Evolutionary conservation across 2,329 filamentous ascomycete genomes (phyloP).

Genomic region (Orbilia blumenaviensis): DNA sequence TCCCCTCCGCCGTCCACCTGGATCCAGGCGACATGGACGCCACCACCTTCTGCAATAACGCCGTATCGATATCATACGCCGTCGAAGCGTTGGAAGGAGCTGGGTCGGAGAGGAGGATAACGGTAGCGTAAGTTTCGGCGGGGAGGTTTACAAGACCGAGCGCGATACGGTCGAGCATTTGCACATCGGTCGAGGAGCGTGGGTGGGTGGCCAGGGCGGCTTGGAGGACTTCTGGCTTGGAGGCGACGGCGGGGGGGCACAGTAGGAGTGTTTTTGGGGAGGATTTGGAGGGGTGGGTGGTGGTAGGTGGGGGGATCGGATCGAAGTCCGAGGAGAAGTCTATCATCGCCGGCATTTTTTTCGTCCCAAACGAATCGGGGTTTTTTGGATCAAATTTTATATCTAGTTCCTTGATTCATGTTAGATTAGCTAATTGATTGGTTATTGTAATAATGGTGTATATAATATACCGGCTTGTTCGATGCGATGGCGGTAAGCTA

Average conservation of each 20-base stretch:
- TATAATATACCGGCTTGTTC: no score
- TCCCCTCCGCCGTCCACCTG: conserved; percentile 63
- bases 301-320: conserved; percentile 16
- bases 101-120: conserved; percentile 83
- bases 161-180: conserved; percentile 95
- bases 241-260: conserved; percentile 87
- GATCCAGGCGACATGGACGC: conserved; percentile 75
- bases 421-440: no score
- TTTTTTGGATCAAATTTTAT: no score
- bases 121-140: conserved; percentile 78
- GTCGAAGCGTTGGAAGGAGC: conserved; percentile 58
- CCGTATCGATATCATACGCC: conserved; percentile 72
- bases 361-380: no score
- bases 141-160: conserved; percentile 82
- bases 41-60: conserved; percentile 65
- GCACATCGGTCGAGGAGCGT: conserved; percentile 81
- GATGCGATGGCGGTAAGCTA: no score
- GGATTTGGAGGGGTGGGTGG: conserved; percentile 45
- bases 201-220: conserved; percentile 73
- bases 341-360: conserved; percentile 62
- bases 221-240: conserved; percentile 80
- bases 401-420: no score
- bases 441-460: no score
- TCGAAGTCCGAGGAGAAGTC: conserved; percentile 68
- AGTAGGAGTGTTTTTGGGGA: conserved; percentile 77